These are phyloP conservation scores for Globisporangium emineosum DNA, from an alignment of 352 stramenopile genomes.

Conservation along the genomic window DNA sequence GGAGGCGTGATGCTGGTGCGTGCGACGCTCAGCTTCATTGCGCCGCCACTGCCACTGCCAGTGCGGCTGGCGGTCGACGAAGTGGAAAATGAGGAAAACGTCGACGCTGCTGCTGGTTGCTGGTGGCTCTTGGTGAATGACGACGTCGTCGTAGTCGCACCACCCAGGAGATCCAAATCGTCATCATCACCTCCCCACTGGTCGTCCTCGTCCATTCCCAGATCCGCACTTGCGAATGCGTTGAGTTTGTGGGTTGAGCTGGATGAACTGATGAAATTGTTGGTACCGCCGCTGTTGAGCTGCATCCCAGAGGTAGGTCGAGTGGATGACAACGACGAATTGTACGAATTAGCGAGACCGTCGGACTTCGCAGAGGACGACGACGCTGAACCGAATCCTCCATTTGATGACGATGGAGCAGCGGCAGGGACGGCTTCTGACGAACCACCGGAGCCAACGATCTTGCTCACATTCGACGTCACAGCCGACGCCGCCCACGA, in stretches of 20 bases:
- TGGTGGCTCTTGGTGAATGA: constrained; percentile 14
- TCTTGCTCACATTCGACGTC: constrained; percentile 62
- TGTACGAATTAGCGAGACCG: constrained; percentile 10
- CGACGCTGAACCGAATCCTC: not conserved
- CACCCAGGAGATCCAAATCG: constrained; percentile 50
- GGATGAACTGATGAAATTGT: not conserved
- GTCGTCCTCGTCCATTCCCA: constrained; percentile 51
- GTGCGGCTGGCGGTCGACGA: not conserved
- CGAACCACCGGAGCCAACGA: constrained; percentile 42
- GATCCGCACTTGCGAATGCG: constrained; percentile 41
- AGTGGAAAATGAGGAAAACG: constrained; percentile 37
- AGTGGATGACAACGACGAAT: not conserved
- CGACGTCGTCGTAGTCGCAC: constrained; percentile 23
- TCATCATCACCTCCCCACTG: constrained; percentile 61
- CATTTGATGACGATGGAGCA: constrained; percentile 5
- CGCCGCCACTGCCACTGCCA: constrained; percentile 10
- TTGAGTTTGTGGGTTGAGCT: constrained; percentile 19
- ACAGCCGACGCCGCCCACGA: constrained; percentile 76
- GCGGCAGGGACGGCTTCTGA: not conserved
- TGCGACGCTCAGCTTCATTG: constrained; percentile 55
- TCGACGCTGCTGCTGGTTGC: constrained; percentile 1
- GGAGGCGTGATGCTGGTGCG: constrained; percentile 21
- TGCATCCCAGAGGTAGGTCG: constrained; percentile 15
- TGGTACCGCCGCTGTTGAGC: constrained; percentile 9
- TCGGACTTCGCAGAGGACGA: constrained; percentile 23